Base-by-base conservation (phyloP, 2,329 filamentous ascomycete genomes). In the Fusarium udum region DNA sequence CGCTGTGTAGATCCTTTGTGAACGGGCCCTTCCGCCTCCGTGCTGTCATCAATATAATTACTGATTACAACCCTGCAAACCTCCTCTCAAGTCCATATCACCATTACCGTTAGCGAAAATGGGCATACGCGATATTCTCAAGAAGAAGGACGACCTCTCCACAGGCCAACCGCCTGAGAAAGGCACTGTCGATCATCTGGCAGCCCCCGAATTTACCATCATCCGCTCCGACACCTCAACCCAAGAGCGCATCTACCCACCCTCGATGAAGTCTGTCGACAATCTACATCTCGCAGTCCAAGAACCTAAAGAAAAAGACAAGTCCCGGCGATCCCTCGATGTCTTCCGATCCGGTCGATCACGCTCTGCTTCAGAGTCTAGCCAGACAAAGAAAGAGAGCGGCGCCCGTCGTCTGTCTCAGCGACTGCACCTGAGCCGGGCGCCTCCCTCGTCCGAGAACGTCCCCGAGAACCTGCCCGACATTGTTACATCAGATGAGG, bases 191-290 rank as follows among this genome's bases (percentile, higher is more conserved):
- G 75, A 80, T 49, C 80, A 77, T 61, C 79, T 84, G 45, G 79
- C 69, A 64, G 80, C 86, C 4, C 91, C 92, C 64, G 91, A 93
- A 75, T 94, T 98, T 84, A 94, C 88, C 72, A 94, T 98, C 84
- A 88, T 96, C 78, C 92, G 95, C 70, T 92, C 93, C 73, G 95
- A 97, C 79, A 97, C 95, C 2, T 84, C 91, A 73, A 91, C 92
- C 4, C 89, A 95, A 80, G 94, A 98, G 81, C 85, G 92, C 74
- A 93, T 97, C 80, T 86, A 90, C 63, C 93, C 93, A 16, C 92
- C 94, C 12, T 80, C 72, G 20, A 62, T 71, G 36, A 69, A 67
- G 36, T 66, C 76, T 79, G 76, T 72, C 63, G 76, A 77, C 58
- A 78, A 80, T 69, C 75, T 80, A 66, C 78, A 79, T 76, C 69